Percentiles rank a stretch among this genome's conserved stretches.
Conservation (phyloP, 2,329 filamentous ascomycete genomes). For the Ambrosiella xylebori region DNA sequence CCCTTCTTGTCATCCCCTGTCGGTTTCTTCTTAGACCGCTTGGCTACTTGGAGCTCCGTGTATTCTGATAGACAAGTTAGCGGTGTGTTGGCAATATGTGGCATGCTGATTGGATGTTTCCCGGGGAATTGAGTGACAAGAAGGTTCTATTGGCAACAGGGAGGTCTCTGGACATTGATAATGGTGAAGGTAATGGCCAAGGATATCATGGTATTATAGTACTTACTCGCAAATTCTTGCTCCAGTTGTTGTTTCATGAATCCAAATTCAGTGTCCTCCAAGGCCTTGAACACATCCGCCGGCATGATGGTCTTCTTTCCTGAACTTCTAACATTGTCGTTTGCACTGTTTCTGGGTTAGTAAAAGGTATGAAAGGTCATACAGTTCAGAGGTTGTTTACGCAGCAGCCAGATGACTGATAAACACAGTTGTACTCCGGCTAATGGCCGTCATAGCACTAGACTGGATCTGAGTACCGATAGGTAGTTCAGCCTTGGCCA, state of each 20-base stretch:
- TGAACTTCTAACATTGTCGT: slow-evolving; percentile 48
- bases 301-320: slow-evolving; percentile 66
- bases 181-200: too few species aligned
- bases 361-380: neutral
- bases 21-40: slow-evolving; percentile 30
- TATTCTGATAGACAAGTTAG: slow-evolving; percentile 35
- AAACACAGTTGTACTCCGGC: slow-evolving; percentile 68
- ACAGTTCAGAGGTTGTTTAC: slow-evolving; percentile 29
- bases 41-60: slow-evolving; percentile 54
- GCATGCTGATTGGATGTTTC: neutral
- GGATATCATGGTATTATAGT: too few species aligned
- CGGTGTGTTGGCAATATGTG: neutral
- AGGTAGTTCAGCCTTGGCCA: slow-evolving; percentile 65
- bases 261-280: slow-evolving; percentile 62
- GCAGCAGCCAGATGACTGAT: slow-evolving; percentile 61
- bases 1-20: slow-evolving; percentile 21
- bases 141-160: neutral
- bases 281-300: slow-evolving; percentile 56
- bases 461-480: slow-evolving; percentile 71
- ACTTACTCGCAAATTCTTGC: slow-evolving; percentile 57
- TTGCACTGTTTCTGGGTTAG: slow-evolving; percentile 36
- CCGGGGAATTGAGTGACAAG: neutral
- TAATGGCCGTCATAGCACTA: slow-evolving; percentile 63
- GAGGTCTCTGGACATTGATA: too few species aligned
- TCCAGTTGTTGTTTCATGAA: slow-evolving; percentile 53